Base-by-base conservation (phyloP, 2,329 filamentous ascomycete species). In the Cercospora zeae-maydis region DNA sequence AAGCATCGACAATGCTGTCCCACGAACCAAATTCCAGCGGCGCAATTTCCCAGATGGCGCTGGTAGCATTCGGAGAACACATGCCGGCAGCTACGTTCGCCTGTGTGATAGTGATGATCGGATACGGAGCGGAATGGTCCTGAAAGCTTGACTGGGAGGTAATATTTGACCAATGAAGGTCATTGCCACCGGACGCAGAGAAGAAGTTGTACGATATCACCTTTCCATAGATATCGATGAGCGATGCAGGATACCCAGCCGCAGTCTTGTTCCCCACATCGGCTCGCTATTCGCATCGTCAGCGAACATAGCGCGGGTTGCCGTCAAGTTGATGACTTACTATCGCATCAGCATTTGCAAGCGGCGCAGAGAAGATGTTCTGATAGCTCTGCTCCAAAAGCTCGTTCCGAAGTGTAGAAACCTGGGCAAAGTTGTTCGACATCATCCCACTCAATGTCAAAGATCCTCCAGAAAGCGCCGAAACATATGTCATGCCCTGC, bases 91-190 rank as follows among this genome's bases (percentile, higher is more conserved):
- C 36, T 14, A 66, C 61, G 42, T 63, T 51, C 7, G 57, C 54
- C 16, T 66, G 49, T 1, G 63, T 66, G 42, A 63, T 57, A n/a
- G 63, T 66, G 24, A 63, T 63, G 13, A 66, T 63, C 14, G 63
- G 63, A 21, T 36, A 66, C 9, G 63, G 63, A 21, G 61, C 61
- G 1, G 63, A 52, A 47, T 61, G 49, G 9, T 63, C 36, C 42
- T 57, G 19, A 36, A 66, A 66, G 53, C 60, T 61, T 9, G 49
- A 36, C 31, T 61, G 61, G 4, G 57, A 59, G 14, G 57, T 53
- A 16, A 59, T 27, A 33, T 51, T 47, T 14, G 57, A 59, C 57
- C 57, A 59, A 42, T 59, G 57, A n/a, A 59, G 34, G 31, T 30
- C n/a, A n/a, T 19, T 59, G 19, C 57, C 53, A 21, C 61, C 61